Percentiles rank a stretch among this genome's conserved stretches.
Evolutionary conservation across 176 grass and related monocot genomes (phyloP).

Genomic region (Triticum turgidum): DNA sequence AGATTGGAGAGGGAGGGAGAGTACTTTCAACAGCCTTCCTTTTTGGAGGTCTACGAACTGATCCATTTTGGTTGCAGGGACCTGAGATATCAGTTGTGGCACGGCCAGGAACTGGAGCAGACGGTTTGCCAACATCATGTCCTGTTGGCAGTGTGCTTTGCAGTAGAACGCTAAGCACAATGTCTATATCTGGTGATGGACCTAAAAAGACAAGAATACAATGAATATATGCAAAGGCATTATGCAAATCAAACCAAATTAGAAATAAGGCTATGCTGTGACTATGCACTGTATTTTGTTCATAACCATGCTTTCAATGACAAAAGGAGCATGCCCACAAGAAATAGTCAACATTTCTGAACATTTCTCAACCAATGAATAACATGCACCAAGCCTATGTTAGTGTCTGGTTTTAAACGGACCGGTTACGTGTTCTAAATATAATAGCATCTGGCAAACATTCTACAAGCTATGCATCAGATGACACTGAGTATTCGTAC

Average conservation of each 20-base stretch:
- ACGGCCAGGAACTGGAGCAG: constrained; percentile 32
- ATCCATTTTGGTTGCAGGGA: constrained; percentile 69
- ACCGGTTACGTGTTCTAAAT: not conserved
- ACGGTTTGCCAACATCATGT: constrained; percentile 49
- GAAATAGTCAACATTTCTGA: not conserved
- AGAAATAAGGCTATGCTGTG: not conserved
- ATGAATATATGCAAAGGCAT: not conserved
- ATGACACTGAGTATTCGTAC: not conserved
- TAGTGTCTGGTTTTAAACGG: not conserved
- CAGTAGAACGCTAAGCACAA: constrained; percentile 70
- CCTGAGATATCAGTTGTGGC: constrained; percentile 47
- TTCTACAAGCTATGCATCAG: not conserved
- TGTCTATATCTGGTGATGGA: constrained; percentile 65
- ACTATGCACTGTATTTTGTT: not conserved
- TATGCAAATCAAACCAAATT: not conserved
- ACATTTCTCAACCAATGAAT: not conserved
- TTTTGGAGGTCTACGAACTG: constrained; percentile 56
- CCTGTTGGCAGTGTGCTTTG: constrained; percentile 58
- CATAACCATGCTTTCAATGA: not conserved
- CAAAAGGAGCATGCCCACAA: not conserved
- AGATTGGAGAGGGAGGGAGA: not conserved
- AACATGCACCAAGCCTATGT: not conserved
- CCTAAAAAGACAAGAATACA: constrained; percentile 40
- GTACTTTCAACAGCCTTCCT: constrained; percentile 57
- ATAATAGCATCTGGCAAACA: not conserved